These are phyloP conservation scores for Keithomyces neogunnii DNA, from an alignment of 2,329 filamentous ascomycete species.

Conservation along the genomic window DNA sequence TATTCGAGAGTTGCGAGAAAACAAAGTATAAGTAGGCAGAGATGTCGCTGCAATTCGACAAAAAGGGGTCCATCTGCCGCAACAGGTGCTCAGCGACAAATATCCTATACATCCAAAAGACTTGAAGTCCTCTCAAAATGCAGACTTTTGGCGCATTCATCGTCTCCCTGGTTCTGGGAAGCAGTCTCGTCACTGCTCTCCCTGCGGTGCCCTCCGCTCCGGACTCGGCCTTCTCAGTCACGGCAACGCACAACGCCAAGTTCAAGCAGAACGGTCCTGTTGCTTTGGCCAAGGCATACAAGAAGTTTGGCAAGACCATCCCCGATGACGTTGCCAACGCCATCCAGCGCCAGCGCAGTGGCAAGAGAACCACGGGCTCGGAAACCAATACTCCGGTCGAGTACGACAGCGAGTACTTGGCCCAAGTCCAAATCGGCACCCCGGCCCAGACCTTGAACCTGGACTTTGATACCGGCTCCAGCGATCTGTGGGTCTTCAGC, in stretches of 20 bases:
- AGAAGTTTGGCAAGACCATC: not conserved
- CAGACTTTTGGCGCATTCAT: slow-evolving; percentile 13
- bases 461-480: slow-evolving; percentile 16
- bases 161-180: slow-evolving; percentile 11
- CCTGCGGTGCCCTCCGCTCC: slow-evolving; percentile 5
- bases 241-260: not conserved
- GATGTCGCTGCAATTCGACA: too few species aligned
- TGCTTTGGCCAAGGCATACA: not conserved
- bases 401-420: slow-evolving; percentile 10
- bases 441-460: slow-evolving; percentile 11
- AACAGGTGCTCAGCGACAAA: too few species aligned
- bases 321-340: not conserved
- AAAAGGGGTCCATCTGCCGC: too few species aligned
- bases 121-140: slow-evolving; percentile 5
- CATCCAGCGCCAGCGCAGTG: not conserved
- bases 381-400: slow-evolving; percentile 5
- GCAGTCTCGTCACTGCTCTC: slow-evolving; percentile 8
- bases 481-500: slow-evolving; percentile 28
- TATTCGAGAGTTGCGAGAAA: too few species aligned
- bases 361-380: slow-evolving; percentile 7
- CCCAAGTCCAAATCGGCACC: slow-evolving; percentile 13
- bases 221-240: not conserved
- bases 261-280: not conserved
- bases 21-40: too few species aligned
- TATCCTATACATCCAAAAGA: not conserved